phyloP scores from a whole-genome alignment of 768 basidiomycete genomes.

The Tricholoma sp. region DNA sequence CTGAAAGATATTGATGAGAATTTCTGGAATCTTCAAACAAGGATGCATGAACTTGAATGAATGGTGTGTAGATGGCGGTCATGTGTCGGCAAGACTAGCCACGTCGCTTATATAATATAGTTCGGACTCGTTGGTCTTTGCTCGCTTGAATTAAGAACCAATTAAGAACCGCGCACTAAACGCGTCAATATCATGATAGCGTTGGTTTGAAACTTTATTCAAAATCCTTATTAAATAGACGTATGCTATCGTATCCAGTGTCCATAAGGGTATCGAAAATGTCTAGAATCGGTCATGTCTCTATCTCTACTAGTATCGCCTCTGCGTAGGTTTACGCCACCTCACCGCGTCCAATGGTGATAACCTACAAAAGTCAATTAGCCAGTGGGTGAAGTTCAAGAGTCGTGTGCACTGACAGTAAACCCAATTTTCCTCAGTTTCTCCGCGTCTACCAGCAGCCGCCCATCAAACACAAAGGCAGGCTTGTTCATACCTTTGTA shows the following conservation, averaged over 20 bases:
- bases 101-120: no score
- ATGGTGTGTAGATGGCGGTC: no score
- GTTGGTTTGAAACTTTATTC: no score
- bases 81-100: no score
- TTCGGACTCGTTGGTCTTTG: no score
- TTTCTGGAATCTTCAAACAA: not conserved
- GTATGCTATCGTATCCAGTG: not conserved
- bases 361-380: constrained; percentile 35
- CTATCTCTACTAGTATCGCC: not conserved
- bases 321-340: not conserved
- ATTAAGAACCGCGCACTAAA: no score
- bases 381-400: not conserved
- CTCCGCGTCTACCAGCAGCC: constrained; percentile 79
- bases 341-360: constrained; percentile 47
- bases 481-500: constrained; percentile 93
- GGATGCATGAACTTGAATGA: not conserved
- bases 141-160: no score
- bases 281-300: not conserved
- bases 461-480: constrained; percentile 96
- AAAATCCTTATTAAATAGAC: no score
- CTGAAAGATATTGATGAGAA: not conserved
- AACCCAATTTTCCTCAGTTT: constrained; percentile 85
- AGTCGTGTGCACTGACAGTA: constrained; percentile 45
- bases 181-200: no score
- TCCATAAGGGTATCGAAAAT: not conserved